Evolutionary conservation across 2,329 filamentous ascomycete species (phyloP).

Genomic region (Niveomyces coronatus): DNA sequence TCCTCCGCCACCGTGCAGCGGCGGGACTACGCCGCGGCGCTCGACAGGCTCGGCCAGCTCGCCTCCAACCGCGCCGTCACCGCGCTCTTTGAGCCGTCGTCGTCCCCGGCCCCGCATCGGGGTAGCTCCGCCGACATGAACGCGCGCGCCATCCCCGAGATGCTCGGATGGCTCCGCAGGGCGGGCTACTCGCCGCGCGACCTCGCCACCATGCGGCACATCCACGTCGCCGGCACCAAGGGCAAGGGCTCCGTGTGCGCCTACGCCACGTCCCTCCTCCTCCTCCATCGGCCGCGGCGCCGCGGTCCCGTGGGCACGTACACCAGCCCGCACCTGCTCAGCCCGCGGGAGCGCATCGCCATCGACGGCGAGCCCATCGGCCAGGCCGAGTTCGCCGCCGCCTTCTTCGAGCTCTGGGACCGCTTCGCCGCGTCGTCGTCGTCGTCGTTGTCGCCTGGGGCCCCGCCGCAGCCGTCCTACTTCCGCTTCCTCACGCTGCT

Average conservation of each 20-base stretch:
- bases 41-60: slow-evolving; percentile 63
- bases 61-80: slow-evolving; percentile 67
- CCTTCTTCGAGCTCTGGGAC: slow-evolving; percentile 83
- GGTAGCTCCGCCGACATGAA: slow-evolving; percentile 45
- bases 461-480: slow-evolving; percentile 71
- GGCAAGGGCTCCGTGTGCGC: slow-evolving; percentile 87
- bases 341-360: slow-evolving; percentile 74
- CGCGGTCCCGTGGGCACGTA: slow-evolving; percentile 56
- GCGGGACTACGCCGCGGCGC: slow-evolving; percentile 52
- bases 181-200: slow-evolving; percentile 56
- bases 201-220: slow-evolving; percentile 36
- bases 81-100: slow-evolving; percentile 38
- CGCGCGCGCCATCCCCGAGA: slow-evolving; percentile 67
- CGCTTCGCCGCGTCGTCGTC: slow-evolving; percentile 31
- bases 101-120: no score
- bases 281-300: slow-evolving; percentile 6
- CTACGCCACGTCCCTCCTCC: slow-evolving; percentile 71
- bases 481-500: slow-evolving; percentile 87
- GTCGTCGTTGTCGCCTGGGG: slow-evolving; percentile 37
- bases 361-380: slow-evolving; percentile 64
- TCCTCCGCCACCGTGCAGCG: not conserved
- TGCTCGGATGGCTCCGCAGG: slow-evolving; percentile 64
- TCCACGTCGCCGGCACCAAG: slow-evolving; percentile 90
- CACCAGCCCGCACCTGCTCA: slow-evolving; percentile 77
- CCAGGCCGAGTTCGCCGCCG: slow-evolving; percentile 57